Evolutionary conservation across 2,329 filamentous ascomycete genomes (phyloP).

Genomic region (Diaporthe capsici): DNA sequence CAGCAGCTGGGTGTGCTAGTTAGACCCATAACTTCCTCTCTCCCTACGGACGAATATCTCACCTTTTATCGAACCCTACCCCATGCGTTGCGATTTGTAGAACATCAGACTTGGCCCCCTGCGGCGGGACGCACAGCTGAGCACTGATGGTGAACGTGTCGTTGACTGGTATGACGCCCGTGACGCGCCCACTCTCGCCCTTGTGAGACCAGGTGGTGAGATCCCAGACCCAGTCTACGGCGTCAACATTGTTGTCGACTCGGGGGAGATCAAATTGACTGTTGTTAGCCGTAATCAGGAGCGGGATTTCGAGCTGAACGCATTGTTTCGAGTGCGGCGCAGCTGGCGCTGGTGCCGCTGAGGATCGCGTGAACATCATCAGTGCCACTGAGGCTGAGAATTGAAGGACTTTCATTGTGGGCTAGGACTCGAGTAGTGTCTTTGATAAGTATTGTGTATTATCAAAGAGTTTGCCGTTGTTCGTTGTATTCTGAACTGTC

Average conservation of each 20-base stretch:
- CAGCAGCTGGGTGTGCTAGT: no score
- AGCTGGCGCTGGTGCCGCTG: neutral
- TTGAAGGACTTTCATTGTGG: neutral
- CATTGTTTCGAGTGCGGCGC: slow-evolving; percentile 14
- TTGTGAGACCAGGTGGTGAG: slow-evolving; percentile 43
- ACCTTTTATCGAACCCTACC: slow-evolving; percentile 60
- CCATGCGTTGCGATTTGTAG: slow-evolving; percentile 60
- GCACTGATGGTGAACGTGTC: slow-evolving; percentile 44
- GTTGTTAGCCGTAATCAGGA: slow-evolving; percentile 16
- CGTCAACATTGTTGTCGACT: slow-evolving; percentile 48
- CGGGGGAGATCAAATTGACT: slow-evolving; percentile 39
- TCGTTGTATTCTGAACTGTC: neutral
- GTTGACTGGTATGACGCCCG: slow-evolving; percentile 39
- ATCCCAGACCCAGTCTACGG: slow-evolving; percentile 46
- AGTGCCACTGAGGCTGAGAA: neutral
- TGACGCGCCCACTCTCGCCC: slow-evolving; percentile 27
- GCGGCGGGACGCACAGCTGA: slow-evolving; percentile 45
- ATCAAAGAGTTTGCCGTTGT: neutral
- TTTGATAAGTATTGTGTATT: neutral
- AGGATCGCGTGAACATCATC: neutral
- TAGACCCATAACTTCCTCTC: no score
- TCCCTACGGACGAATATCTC: slow-evolving; percentile 46
- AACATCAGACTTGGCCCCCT: slow-evolving; percentile 42
- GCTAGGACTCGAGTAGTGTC: neutral
- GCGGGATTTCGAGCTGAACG: neutral